Base-by-base conservation (phyloP, 306 rosid species). In the Rosa chinensis region DNA sequence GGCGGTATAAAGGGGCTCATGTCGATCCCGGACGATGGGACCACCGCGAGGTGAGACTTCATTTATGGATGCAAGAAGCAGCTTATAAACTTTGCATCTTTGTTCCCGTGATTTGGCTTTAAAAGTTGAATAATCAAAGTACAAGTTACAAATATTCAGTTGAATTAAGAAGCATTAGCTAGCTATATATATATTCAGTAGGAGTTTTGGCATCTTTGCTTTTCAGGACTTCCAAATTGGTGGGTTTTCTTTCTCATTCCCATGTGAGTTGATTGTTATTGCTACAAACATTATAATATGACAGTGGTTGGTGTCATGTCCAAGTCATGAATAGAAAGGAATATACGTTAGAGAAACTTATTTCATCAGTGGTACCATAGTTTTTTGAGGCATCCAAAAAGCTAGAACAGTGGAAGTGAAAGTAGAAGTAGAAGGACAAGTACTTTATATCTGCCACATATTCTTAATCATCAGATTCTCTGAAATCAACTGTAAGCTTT, bases 1-100 rank as follows among this genome's bases (percentile, higher is more conserved):
- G 99, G 99, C 32, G 99, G 99, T 28, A 95, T 95, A 80, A 93
- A 89, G 88, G 99, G 99, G 6, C 96, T 95, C 76, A 95, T 95
- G 99, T 91, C 98, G 7, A 91, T 95, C 81, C 94, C 98, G 0
- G 97, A 90, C 4, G 96, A 95, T 70, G 99, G 98, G 84, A 81
- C 93, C 84, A 85, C 87, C 10, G 78, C 94, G 37, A 93, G 92
- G 99, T 86, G 75, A 87, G 25, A 66, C 50, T 44, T 7, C 39
- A 8, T 35, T 55, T 37, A 1, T 6, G 52, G 50, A 55, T 49
- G 4, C 56, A 0, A 28, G 39, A 12, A 3, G 56, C 4, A 0
- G 21, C 71, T 72, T 48, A n/a, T 18, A 6, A 17, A 55, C 28
- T 43, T 20, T 32, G 55, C 66, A 16, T 61, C 66, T 64, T 73